Base-by-base conservation (phyloP, 371 early-diverging fungal genomes). In the Saksenaea vasiformis region DNA sequence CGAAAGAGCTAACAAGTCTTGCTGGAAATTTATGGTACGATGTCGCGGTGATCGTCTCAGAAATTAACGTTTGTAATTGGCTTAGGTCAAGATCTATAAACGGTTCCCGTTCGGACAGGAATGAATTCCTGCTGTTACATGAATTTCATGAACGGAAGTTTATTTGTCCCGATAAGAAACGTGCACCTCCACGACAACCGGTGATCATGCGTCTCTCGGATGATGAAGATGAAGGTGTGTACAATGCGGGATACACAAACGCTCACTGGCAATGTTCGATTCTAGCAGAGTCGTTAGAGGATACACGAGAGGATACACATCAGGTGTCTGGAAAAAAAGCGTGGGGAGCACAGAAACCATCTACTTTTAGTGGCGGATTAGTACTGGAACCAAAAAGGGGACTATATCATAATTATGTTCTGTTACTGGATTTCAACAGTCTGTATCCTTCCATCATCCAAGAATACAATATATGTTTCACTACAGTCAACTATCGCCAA, bases 361-460 rank as follows among this genome's bases (percentile, higher is more conserved):
- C 44, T 15, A 19, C 51, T 7, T 47, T 22, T 39, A 59, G 90
- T 8, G 99, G 99, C 54, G 99, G 99, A 44, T 85, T 99, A n/a
- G 99, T 99, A 3, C 80, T 99, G 61, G 98, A 99, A 39, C 61
- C 61, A 2, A 47, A 54, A 15, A 54, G 84, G 53, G 99, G 99
- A 0, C 88, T 97, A 62, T 98, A 99, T 74, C 96, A 98, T 71
- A 89, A 90, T 44, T 93, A 85, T 71, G 94, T 99, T 1, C 73
- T 99, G 44, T 78, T 99, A 27, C 76, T 99, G 26, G 99, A 99
- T 83, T 99, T 99, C 84, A 99, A 99, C 86, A 93, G 94, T 75
- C 86, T 99, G 80, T 99, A 99, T 70, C 99, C 99, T 53, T 96
- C 98, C 10, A 99, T 99, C 61, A 99, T 99, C 66, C 98, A 97